These are phyloP conservation scores for Arxiozyma telluris DNA, from an alignment of 1,139 yeast species.

Conservation along the genomic window DNA sequence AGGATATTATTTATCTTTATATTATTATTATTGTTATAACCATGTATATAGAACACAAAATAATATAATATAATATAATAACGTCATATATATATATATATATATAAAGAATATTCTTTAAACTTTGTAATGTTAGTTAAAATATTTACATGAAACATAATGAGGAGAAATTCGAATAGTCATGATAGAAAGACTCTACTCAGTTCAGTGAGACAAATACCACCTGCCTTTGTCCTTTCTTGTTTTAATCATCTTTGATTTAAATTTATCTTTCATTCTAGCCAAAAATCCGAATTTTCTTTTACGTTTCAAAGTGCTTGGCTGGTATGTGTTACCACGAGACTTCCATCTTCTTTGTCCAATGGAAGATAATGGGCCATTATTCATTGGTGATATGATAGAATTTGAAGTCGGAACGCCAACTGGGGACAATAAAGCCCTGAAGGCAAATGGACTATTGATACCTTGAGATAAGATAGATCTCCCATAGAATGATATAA, in stretches of 20 bases:
- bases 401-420: not conserved
- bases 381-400: not conserved
- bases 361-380: not conserved
- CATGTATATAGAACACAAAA: not conserved
- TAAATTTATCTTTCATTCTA: slow-evolving; percentile 69
- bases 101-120: not conserved
- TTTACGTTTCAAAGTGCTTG: slow-evolving; percentile 82
- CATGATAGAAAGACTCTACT: too few relatives aligned
- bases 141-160: not conserved
- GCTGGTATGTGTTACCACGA: slow-evolving; percentile 93
- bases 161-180: too few relatives aligned
- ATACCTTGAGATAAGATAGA: not conserved
- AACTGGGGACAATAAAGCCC: not conserved
- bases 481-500: not conserved
- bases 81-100: slow-evolving; percentile 6
- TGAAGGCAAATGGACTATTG: not conserved
- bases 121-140: too few relatives aligned
- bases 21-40: not conserved
- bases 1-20: not conserved
- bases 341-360: slow-evolving; percentile 61
- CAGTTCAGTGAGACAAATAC: slow-evolving; percentile 68
- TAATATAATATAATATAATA: too few relatives aligned
- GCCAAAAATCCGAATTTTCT: slow-evolving; percentile 86
- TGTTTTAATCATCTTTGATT: slow-evolving; percentile 69
- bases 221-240: slow-evolving; percentile 89